A percentile compares a stretch with the other conserved stretches of the same genome.
Conservation (phyloP, 31 red algal genomes). For the Bonnemaisonia californica region DNA sequence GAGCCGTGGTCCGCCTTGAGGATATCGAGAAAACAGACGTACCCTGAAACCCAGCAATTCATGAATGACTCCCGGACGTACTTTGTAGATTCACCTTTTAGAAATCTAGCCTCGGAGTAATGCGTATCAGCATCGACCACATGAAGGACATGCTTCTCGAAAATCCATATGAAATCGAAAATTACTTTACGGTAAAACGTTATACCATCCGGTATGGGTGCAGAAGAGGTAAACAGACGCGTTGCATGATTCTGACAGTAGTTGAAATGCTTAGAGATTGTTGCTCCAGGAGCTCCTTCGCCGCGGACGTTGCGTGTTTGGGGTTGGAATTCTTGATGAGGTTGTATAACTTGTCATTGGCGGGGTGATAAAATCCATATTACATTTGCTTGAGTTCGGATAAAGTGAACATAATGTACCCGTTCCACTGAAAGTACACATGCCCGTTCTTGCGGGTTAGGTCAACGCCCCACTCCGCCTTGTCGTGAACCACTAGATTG, state of each 20-base stretch:
- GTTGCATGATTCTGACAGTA: not conserved
- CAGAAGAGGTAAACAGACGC: conserved; percentile 4
- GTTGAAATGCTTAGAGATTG: not conserved
- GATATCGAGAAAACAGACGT: conserved; percentile 28
- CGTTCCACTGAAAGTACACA: too few relatives aligned
- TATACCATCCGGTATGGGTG: conserved; percentile 1
- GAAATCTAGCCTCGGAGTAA: conserved; percentile 5
- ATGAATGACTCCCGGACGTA: conserved; percentile 36
- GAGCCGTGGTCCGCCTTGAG: not conserved
- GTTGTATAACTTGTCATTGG: too few relatives aligned
- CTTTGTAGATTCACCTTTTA: conserved; percentile 20
- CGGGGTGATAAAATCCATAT: too few relatives aligned
- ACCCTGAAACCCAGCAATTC: conserved; percentile 24
- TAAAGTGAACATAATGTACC: too few relatives aligned
- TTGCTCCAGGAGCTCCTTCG: too few relatives aligned
- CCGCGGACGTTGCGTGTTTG: too few relatives aligned
- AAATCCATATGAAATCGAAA: conserved; percentile 28
- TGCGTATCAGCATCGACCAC: conserved; percentile 47
- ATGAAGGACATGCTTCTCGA: conserved; percentile 20
- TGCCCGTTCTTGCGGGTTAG: too few relatives aligned
- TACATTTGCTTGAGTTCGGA: too few relatives aligned
- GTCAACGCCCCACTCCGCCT: not conserved
- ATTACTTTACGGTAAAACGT: conserved; percentile 33
- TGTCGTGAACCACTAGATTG: conserved; percentile 15
- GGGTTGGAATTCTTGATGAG: too few relatives aligned